Base-by-base conservation (phyloP, 2,329 filamentous ascomycete genomes). In the Nothophaeocryptopus gaeumannii region DNA sequence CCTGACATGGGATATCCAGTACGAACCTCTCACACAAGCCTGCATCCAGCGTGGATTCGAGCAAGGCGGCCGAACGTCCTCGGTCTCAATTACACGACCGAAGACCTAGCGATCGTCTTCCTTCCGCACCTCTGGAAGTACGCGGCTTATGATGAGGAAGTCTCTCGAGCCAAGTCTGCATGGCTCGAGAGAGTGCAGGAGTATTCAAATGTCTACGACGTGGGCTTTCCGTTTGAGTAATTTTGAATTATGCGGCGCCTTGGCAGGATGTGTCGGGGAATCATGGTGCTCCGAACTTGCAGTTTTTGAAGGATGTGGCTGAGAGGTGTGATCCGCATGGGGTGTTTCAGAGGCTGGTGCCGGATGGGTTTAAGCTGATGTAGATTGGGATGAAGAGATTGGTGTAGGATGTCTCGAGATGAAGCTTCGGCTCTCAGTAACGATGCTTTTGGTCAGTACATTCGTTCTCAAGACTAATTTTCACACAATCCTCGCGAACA, bases 251-350 rank as follows among this genome's bases (percentile, higher is more conserved):
- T 36, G 16, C 47, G 20, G 50, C 49, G 29, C 46, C 50, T 10
- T 53, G 43, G 20, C 53, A 53, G n/a, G 43, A 42, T 31, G 46
- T 50, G 5, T 20, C 54, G n/a, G 51, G 20, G 11, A 49, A 44
- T 4, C 52, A 57, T 36, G 54, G 47, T n/a, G 51, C 37, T 10
- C 11, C 14, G 9, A 54, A 52, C 33, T 12, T 52, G 13, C 15
- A 40, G 16, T 47, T 47, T 13, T 15, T 57, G 44, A 32, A 37
- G 15, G 35, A 48, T 29, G 39, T 48, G 20, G 34, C 39, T 9
- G 47, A 47, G 34, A 50, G 52, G 48, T 54, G 54, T 45, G 54
- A 57, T 30, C 54, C 54, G 2, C 33, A 51, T 8, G 36, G 38
- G 12, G 36, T 52, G 8, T 54, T 51, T 14, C 51, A 54, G 45